Evolutionary conservation across 2,329 filamentous ascomycete genomes (phyloP).

Genomic region (Malbranchea zuffiana): DNA sequence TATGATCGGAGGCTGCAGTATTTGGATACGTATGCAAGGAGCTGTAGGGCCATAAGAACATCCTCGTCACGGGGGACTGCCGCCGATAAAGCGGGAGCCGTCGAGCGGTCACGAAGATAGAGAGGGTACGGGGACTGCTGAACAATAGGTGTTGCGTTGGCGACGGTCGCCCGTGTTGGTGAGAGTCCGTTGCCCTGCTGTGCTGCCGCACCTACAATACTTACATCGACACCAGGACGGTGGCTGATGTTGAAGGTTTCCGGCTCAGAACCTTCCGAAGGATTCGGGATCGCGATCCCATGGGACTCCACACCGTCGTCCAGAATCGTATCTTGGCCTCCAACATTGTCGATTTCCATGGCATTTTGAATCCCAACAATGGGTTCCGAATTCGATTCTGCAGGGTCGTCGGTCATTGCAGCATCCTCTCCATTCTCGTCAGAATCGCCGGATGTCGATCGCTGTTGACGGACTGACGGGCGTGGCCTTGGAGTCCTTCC

Average conservation of each 20-base stretch:
- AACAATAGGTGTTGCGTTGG: slow-evolving; percentile 62
- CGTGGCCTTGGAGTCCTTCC: slow-evolving; percentile 54
- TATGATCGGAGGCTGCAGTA: slow-evolving; percentile 94
- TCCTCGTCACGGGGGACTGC: slow-evolving; percentile 96
- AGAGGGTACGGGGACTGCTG: slow-evolving; percentile 62
- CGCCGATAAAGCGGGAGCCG: slow-evolving; percentile 62
- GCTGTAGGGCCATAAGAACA: slow-evolving; percentile 92
- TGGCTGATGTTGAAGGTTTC: slow-evolving; percentile 94
- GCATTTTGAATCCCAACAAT: slow-evolving; percentile 68
- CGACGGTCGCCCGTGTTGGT: slow-evolving; percentile 49
- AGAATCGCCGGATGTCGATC: slow-evolving; percentile 72
- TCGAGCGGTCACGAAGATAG: slow-evolving; percentile 65
- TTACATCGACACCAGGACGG: slow-evolving; percentile 71
- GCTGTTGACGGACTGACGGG: slow-evolving; percentile 79
- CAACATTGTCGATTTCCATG: slow-evolving; percentile 80
- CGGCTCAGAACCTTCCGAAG: slow-evolving; percentile 73
- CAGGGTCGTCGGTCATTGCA: slow-evolving; percentile 57
- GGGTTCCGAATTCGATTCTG: slow-evolving; percentile 45
- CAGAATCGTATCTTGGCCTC: slow-evolving; percentile 69
- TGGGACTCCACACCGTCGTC: slow-evolving; percentile 59
- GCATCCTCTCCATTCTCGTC: slow-evolving; percentile 84
- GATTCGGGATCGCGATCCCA: slow-evolving; percentile 63
- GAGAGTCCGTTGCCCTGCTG: slow-evolving; percentile 62
- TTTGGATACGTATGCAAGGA: slow-evolving; percentile 95
- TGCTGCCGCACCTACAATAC: slow-evolving; percentile 60